Base-by-base conservation (phyloP, 2,329 filamentous ascomycete species). In the Westerdykella sp. region DNA sequence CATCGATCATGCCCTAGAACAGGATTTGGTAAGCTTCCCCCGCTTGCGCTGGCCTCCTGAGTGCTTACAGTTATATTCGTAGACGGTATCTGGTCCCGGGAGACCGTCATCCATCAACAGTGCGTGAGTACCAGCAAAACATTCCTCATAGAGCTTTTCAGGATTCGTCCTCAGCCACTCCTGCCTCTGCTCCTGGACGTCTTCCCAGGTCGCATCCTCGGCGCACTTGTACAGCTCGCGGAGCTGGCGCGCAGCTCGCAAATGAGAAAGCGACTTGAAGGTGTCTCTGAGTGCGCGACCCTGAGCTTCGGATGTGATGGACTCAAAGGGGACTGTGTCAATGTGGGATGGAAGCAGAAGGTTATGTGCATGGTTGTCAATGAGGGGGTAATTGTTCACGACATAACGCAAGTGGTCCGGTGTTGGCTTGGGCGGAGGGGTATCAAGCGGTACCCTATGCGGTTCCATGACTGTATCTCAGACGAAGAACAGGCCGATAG, bases 101-200 rank as follows among this genome's bases (percentile, higher is more conserved):
- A 91, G 68, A 0, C 86, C 83, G 64, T 93, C 87, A 53, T 93
- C 87, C n/a, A 94, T 75, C 1, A 94, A 72, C 10, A 91, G 72
- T 1, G 78, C 79, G 60, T 90, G 81, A 22, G 87, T 85, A 1
- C 86, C 86, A 11, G 78, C 66, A 4, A 94, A 73, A 54, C 86
- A 93, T 48, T 72, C 73, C 36, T 69, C 72, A 10, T 79, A 72
- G 72, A 88, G 80, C 2, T 66, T 74, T 5, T 79, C 70, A 55
- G 73, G 32, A 64, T 71, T 51, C 15, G 67, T 64, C 21, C 70
- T 59, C 7, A 79, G 62, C 57, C 70, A 70, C 47, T 72, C 68
- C 22, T 68, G 55, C 40, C 76, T 69, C 42, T 74, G 73, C 30
- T 67, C 63, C 40, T 76, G 67, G 23, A 83, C 70, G 4, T 75